phyloP scores from a whole-genome alignment of 78 protist genomes.

The Capsaspora owczarzaki region DNA sequence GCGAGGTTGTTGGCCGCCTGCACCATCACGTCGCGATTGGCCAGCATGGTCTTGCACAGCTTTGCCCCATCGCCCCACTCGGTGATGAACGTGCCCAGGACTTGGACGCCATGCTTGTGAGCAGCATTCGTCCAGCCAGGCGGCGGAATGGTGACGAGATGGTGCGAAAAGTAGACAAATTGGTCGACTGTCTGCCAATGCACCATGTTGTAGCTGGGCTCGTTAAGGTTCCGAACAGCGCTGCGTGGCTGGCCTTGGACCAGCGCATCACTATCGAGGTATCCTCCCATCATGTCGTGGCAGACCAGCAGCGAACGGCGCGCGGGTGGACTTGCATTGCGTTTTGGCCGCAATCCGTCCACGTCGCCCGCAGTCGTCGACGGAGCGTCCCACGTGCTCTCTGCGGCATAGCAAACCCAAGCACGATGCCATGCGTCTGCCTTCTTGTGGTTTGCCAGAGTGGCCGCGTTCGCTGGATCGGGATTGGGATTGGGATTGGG shows the following conservation, averaged over 20 bases:
- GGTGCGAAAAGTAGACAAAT: conserved; percentile 73
- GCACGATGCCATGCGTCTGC: no score
- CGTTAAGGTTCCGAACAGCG: not conserved
- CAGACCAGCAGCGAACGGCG: conserved; percentile 21
- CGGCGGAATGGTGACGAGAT: conserved; percentile 74
- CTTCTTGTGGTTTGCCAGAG: no score
- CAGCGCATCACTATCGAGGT: not conserved
- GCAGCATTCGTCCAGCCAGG: conserved; percentile 55
- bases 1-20: conserved; percentile 10
- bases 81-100: conserved; percentile 67
- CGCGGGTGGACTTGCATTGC: no score
- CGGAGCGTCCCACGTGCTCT: no score
- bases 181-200: conserved; percentile 42
- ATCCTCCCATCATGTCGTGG: conserved; percentile 25
- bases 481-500: no score
- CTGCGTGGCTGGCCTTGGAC: no score
- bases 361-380: no score
- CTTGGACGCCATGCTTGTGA: conserved; percentile 16
- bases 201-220: not conserved
- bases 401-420: no score
- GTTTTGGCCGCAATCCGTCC: no score
- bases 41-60: not conserved
- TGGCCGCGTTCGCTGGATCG: no score
- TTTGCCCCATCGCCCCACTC: conserved; percentile 71
- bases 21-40: not conserved